These are phyloP conservation scores for Endocalyx cinctus DNA, from an alignment of 2,329 filamentous ascomycete genomes.

Conservation along the genomic window DNA sequence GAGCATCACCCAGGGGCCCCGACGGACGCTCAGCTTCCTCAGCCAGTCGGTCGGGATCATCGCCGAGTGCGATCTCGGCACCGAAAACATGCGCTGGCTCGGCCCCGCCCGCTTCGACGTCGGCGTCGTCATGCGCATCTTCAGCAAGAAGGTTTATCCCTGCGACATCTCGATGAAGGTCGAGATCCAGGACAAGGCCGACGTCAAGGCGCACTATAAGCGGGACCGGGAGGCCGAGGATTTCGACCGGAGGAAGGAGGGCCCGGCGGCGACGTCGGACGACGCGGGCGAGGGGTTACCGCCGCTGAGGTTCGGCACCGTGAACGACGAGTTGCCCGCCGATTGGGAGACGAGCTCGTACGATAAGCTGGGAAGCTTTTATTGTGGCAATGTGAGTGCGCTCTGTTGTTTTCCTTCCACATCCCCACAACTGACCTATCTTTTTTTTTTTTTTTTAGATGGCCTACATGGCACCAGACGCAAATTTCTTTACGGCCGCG, in stretches of 20 bases:
- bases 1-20: slow-evolving; percentile 77
- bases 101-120: slow-evolving; percentile 79
- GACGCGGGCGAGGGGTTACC: slow-evolving; percentile 58
- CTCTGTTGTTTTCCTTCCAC: too few species aligned
- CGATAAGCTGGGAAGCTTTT: slow-evolving; percentile 85
- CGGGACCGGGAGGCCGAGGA: slow-evolving; percentile 27
- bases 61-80: slow-evolving; percentile 84
- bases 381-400: slow-evolving; percentile 77
- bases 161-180: slow-evolving; percentile 85
- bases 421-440: too few species aligned
- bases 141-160: slow-evolving; percentile 76
- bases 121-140: slow-evolving; percentile 73
- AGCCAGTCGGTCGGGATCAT: slow-evolving; percentile 88
- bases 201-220: slow-evolving; percentile 69
- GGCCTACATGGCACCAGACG: slow-evolving; percentile 82
- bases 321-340: slow-evolving; percentile 69
- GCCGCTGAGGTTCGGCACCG: slow-evolving; percentile 70
- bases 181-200: slow-evolving; percentile 69
- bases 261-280: slow-evolving; percentile 9
- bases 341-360: slow-evolving; percentile 72
- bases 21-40: slow-evolving; percentile 76
- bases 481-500: slow-evolving; percentile 82
- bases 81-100: slow-evolving; percentile 92
- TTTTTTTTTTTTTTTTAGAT: too few species aligned
- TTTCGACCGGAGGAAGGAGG: slow-evolving; percentile 25